These are phyloP conservation scores for Nepenthes alata DNA, from an alignment of 179 eudicot genomes.

Conservation along the genomic window DNA sequence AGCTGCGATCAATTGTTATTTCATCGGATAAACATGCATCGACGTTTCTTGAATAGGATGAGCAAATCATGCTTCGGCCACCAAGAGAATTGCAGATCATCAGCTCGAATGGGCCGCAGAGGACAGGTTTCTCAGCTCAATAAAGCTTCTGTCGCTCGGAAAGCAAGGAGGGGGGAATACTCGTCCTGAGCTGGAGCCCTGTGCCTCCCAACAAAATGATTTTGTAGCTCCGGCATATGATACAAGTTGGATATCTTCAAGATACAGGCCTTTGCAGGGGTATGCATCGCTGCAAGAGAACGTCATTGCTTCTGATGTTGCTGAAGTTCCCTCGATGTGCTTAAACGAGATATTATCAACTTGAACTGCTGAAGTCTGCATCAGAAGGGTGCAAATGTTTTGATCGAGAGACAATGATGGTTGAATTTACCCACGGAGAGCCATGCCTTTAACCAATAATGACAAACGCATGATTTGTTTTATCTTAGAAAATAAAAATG, in stretches of 20 bases:
- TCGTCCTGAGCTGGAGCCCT: conserved; percentile 51
- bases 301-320: conserved; percentile 62
- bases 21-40: too few relatives aligned
- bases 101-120: conserved; percentile 12
- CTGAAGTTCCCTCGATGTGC: conserved; percentile 69
- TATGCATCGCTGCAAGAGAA: conserved; percentile 65
- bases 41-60: not conserved
- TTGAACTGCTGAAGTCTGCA: conserved; percentile 63
- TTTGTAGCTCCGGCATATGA: conserved; percentile 23
- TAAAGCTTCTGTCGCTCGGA: conserved; percentile 12
- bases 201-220: conserved; percentile 79
- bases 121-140: conserved; percentile 15
- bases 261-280: conserved; percentile 55
- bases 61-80: too few relatives aligned
- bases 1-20: too few relatives aligned
- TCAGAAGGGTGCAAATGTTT: not conserved
- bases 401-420: not conserved
- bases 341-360: conserved; percentile 43
- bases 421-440: not conserved
- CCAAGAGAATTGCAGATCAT: not conserved
- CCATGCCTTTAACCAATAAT: not conserved
- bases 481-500: too few relatives aligned
- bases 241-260: conserved; percentile 57
- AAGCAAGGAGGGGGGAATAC: conserved; percentile 63
- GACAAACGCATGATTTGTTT: too few relatives aligned